Evolutionary conservation across 2,329 filamentous ascomycete species (phyloP), one percentile per base, ranked within the genome.

Genomic region (Akanthomyces dipterigenus): DNA sequence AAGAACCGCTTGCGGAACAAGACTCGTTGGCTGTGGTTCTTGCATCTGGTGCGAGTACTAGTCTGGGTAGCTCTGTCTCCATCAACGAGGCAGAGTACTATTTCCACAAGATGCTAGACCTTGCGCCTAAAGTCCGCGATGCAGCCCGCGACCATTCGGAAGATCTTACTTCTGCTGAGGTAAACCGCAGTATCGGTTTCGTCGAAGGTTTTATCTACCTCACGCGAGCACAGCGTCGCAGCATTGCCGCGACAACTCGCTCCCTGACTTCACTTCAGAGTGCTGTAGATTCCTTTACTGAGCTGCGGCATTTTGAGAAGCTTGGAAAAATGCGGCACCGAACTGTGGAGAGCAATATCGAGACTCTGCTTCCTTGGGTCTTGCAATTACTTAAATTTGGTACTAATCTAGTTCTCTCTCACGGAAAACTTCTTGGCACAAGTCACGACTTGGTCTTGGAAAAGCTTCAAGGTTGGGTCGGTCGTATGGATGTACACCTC

Each of bases 151-250:
- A 91, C 55, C 91, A 96, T 73, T 91, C 90, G 0, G 88, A 90
- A 42, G 96, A 99, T 65, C 76, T 99, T 43, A 96, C 89, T 49
- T 82, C 86, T 46, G 88, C 90, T 9, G 91, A 97, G 67, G 83
- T 95, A 8, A 82, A 83, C 46, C 84, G 93, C 69, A 93, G 91
- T 70, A 82, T 90, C 54, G 91, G 91, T 0, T 90, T 90, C 65
- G 78, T 97, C n/a, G 95, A 99, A 71, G 91, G 93, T 28, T 81
- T 97, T 63, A 77, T 98, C 34, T 81, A 88, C 63, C 76, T 86
- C n/a, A 72, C 84, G 1, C 70, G 90, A 14, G 74, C 77, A 3
- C 89, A 93, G 71, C 80, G 88, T 62, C 73, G 72, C 51, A 73
- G 76, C 6, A 75, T 88, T 38, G 74, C 77, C 46, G 65, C 73